Conservation (phyloP, 108 stramenopile species). For the Schizochytrium sp. region DNA sequence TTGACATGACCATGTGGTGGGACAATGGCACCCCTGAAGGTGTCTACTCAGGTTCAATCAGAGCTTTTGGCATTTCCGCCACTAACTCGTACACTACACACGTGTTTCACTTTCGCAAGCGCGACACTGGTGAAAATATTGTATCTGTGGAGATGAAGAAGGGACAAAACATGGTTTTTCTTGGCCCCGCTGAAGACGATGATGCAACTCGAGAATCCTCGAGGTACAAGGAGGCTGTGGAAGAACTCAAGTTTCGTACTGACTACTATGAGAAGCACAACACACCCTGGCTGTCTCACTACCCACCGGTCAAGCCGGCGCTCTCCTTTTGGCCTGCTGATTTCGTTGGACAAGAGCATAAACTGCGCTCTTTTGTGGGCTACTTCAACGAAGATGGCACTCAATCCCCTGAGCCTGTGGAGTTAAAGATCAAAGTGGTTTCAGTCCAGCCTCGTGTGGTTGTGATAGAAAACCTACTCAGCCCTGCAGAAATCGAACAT, state of each 20-base stretch:
- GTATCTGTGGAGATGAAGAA: slow-evolving; percentile 32
- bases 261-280: slow-evolving; percentile 52
- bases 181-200: slow-evolving; percentile 23
- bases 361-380: slow-evolving; percentile 37
- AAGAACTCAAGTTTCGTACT: slow-evolving; percentile 35
- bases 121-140: slow-evolving; percentile 13
- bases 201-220: neutral
- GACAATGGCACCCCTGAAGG: slow-evolving; percentile 43
- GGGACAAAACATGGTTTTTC: slow-evolving; percentile 29
- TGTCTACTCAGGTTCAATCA: slow-evolving; percentile 20
- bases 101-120: slow-evolving; percentile 59
- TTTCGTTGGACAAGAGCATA: slow-evolving; percentile 62
- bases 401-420: slow-evolving; percentile 16
- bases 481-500: slow-evolving; percentile 84
- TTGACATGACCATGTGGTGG: slow-evolving; percentile 20
- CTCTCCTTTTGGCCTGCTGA: slow-evolving; percentile 66
- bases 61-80: neutral
- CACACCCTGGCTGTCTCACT: slow-evolving; percentile 62
- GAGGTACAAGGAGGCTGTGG: neutral
- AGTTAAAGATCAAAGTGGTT: slow-evolving; percentile 57
- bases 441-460: slow-evolving; percentile 80
- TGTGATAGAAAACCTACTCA: slow-evolving; percentile 87
- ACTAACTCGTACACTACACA: slow-evolving; percentile 64
- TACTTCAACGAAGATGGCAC: neutral
- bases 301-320: slow-evolving; percentile 60